phyloP scores from a whole-genome alignment of 2,329 filamentous ascomycete species.

The Colletotrichum orbiculare region DNA sequence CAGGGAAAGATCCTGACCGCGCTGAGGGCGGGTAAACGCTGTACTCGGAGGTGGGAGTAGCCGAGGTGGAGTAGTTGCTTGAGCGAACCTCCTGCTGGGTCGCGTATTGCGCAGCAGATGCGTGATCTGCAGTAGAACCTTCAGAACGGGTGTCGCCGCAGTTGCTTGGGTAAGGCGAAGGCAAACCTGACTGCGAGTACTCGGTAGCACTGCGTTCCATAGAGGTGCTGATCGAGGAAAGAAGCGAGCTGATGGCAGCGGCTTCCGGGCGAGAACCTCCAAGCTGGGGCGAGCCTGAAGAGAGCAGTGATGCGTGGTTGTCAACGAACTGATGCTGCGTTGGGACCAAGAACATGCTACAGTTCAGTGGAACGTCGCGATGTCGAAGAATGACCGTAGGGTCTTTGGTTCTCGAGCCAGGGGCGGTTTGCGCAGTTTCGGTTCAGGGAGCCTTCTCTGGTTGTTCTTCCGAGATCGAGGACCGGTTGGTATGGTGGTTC shows the following conservation, averaged over 20 bases:
- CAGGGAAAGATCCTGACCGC: constrained; percentile 86
- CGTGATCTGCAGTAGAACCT: constrained; percentile 87
- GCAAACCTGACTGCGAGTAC: constrained; percentile 91
- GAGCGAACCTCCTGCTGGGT: constrained; percentile 83
- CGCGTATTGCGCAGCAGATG: constrained; percentile 91
- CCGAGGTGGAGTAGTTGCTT: constrained; percentile 77
- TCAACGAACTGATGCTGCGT: constrained; percentile 46
- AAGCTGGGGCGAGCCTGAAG: constrained; percentile 42
- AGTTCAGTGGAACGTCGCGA: constrained; percentile 41
- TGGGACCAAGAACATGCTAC: constrained; percentile 49
- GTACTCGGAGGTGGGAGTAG: constrained; percentile 92
- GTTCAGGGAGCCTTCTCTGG: constrained; percentile 27
- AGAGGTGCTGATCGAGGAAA: constrained; percentile 48
- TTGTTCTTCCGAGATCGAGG: constrained; percentile 18
- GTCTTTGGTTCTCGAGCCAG: constrained; percentile 48
- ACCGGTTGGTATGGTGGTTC: constrained; percentile 20
- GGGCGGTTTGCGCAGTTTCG: constrained; percentile 28
- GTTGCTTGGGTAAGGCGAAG: constrained; percentile 74
- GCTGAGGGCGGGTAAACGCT: constrained; percentile 78
- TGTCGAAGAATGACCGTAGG: constrained; percentile 39
- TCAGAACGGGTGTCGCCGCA: constrained; percentile 82
- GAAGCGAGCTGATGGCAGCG: constrained; percentile 43
- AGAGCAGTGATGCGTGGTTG: constrained; percentile 44
- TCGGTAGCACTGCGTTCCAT: constrained; percentile 76
- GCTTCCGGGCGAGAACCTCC: constrained; percentile 43